phyloP scores from a whole-genome alignment of 441 rosid genomes.

The Heliophila coronopifolia region DNA sequence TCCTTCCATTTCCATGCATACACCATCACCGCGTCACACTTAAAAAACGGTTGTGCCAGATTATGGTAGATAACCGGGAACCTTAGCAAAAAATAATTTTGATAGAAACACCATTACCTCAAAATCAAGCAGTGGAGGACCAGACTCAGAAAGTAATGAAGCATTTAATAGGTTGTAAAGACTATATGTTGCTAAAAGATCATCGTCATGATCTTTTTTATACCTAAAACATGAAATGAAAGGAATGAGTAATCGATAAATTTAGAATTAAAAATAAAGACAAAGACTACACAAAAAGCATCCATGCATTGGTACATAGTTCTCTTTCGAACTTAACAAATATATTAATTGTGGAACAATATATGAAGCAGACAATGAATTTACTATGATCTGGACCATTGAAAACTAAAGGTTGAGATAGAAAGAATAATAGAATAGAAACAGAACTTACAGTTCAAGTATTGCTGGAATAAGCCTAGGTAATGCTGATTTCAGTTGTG shows the following conservation, averaged over 20 bases:
- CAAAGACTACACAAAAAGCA: conserved; percentile 4
- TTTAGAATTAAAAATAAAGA: conserved; percentile 4
- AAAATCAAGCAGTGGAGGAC: conserved; percentile 98
- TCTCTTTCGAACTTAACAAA: not conserved
- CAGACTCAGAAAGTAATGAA: conserved; percentile 76
- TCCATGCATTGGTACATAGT: conserved; percentile 1
- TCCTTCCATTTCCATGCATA: conserved; percentile 7
- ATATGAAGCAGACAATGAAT: conserved; percentile 1
- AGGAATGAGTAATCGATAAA: conserved; percentile 16
- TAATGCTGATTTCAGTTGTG: conserved; percentile 85
- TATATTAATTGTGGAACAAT: not conserved
- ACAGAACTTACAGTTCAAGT: conserved; percentile 72
- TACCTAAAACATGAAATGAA: conserved; percentile 42
- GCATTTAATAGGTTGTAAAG: conserved; percentile 74
- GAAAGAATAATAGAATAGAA: conserved; percentile 12
- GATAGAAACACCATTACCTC: conserved; percentile 52
- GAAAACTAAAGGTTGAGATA: conserved; percentile 3
- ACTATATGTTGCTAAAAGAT: conserved; percentile 80
- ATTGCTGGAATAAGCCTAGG: conserved; percentile 85
- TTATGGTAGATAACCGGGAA: conserved; percentile 3
- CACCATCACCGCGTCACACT: conserved; percentile 4
- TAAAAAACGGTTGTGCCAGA: not conserved
- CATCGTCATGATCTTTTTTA: conserved; percentile 73
- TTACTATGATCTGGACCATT: not conserved
- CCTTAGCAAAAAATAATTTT: not conserved